phyloP scores from a whole-genome alignment of 768 basidiomycete species.

The Rhodotorula diobovata region DNA sequence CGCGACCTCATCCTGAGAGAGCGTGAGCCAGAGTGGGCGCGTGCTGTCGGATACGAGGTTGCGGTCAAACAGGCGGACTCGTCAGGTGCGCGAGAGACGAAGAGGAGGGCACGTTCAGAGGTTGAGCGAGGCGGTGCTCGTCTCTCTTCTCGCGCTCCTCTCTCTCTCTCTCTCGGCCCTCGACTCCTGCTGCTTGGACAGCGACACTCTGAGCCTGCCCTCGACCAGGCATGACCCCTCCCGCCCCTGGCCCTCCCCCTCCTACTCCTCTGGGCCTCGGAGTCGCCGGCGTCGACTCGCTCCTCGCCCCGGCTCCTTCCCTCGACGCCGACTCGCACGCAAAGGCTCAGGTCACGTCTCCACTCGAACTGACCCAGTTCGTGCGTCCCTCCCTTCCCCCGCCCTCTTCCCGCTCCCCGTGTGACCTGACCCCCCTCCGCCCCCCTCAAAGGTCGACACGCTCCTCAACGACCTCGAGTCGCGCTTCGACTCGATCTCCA shows the following conservation, averaged over 20 bases:
- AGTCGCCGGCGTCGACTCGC: background rate
- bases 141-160: no score
- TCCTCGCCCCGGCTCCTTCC: background rate
- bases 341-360: conserved; percentile 21
- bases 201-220: no score
- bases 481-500: conserved; percentile 30
- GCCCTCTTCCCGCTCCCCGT: background rate
- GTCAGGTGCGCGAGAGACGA: no score
- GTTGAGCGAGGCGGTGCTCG: no score
- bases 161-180: no score
- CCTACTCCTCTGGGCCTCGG: no score
- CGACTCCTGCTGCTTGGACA: no score
- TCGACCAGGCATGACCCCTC: background rate
- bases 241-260: background rate
- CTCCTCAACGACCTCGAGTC: conserved; percentile 35
- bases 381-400: conserved; percentile 16
- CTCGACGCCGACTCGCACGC: background rate
- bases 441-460: conserved; percentile 21
- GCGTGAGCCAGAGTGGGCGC: no score
- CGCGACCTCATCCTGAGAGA: no score
- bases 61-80: no score
- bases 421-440: background rate
- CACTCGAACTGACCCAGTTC: conserved; percentile 34
- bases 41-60: no score
- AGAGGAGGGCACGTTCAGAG: no score